Evolutionary conservation across 306 rosid species (phyloP).

Genomic region (Cicer yamashitae): DNA sequence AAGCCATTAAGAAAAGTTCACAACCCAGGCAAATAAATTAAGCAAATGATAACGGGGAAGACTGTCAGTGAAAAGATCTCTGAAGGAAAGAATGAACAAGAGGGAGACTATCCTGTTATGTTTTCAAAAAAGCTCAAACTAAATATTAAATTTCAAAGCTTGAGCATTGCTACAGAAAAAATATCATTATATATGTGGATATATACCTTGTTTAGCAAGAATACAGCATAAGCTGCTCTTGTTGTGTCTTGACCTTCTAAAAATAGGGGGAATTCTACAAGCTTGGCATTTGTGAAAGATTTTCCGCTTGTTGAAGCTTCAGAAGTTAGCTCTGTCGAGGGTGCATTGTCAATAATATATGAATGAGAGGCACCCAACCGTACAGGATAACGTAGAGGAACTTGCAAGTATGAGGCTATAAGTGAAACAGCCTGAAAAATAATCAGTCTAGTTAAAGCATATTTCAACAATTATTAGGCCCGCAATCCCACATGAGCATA

Average conservation of each 20-base stretch:
- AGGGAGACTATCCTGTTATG: conserved; percentile 11
- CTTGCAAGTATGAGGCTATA: conserved; percentile 81
- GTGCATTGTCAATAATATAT: conserved; percentile 79
- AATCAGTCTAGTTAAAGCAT: conserved; percentile 47
- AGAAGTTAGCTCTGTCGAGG: conserved; percentile 67
- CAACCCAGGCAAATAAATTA: conserved; percentile 20
- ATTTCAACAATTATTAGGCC: conserved; percentile 42
- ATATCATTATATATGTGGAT: neutral
- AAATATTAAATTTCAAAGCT: conserved; percentile 14
- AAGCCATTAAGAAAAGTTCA: neutral
- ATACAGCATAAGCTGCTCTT: conserved; percentile 91
- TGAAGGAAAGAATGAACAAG: conserved; percentile 32
- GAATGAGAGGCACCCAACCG: conserved; percentile 89
- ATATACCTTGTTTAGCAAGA: conserved; percentile 88
- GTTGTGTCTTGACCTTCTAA: conserved; percentile 97
- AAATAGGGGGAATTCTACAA: conserved; percentile 84
- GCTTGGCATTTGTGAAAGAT: conserved; percentile 56
- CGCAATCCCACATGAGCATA: conserved; percentile 26
- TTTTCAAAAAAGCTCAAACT: conserved; percentile 28
- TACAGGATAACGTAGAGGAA: conserved; percentile 87
- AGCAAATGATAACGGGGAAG: conserved; percentile 15
- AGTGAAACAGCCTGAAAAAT: conserved; percentile 84
- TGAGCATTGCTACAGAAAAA: conserved; percentile 27
- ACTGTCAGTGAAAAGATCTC: conserved; percentile 11
- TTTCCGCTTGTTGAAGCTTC: conserved; percentile 57